Base-by-base conservation (phyloP, 2,329 filamentous ascomycete species). In the Plectosphaerella plurivora region DNA sequence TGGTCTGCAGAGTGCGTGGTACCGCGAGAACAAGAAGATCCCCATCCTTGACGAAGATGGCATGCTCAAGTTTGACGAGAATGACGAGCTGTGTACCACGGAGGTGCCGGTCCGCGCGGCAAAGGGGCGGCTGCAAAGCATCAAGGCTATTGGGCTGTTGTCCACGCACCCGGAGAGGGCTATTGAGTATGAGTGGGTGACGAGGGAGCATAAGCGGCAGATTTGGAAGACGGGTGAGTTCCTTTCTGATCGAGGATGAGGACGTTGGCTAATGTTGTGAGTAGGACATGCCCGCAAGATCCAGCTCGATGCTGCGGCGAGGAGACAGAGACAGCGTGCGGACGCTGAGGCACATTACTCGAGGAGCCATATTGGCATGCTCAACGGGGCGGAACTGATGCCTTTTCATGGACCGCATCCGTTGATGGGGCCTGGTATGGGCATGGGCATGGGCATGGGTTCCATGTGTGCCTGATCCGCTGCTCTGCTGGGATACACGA, bases 121-220 rank as follows among this genome's bases (percentile, higher is more conserved):
- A 24, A 50, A 50, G 48, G 48, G 22, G 11, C 20, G 39, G 39
- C 48, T 50, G 22, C 65, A 68, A 47, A 18, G 41, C 12, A 59
- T 64, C n/a, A 55, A 61, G 42, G 52, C 52, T 24, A 67, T 58
- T 52, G 57, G 59, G 16, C 59, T 71, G 25, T 44, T 64, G 8
- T 60, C 63, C 52, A 60, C 68, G 22, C 68, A 61, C 33, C 68
- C 68, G 0, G 68, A 70, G 24, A 59, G 64, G 11, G 67, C 68
- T 2, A 57, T 68, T 51, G 52, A 56, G 9, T 70, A 69, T 50
- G 20, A 55, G 6, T 70, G 68, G 68, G 61, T 70, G 2, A 47
- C 51, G 16, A 36, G 51, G 5, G 58, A 62, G 42, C 44, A 62
- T 49, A 61, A 62, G 36, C 47, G 56, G 39, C 48, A 54, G 15